Conservation (phyloP, 805 yeast genomes). For the Candida sithepensis region DNA sequence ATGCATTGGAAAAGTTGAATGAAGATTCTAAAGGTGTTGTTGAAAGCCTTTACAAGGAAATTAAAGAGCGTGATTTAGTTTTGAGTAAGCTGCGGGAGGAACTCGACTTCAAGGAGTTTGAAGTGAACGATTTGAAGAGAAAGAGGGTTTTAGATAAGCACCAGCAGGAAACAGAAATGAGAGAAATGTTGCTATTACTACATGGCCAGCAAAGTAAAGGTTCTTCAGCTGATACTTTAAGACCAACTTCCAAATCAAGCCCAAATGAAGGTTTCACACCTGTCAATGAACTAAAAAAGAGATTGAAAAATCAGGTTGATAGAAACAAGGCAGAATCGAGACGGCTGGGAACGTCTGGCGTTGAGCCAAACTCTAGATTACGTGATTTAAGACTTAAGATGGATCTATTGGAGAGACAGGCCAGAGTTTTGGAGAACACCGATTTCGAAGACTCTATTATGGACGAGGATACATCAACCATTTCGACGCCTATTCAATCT, state of each 20-base stretch:
- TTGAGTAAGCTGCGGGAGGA: constrained; percentile 57
- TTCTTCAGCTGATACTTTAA: constrained; percentile 13
- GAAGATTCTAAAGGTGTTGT: constrained; percentile 77
- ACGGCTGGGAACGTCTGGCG: constrained; percentile 40
- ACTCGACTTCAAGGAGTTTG: constrained; percentile 55
- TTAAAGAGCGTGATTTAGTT: constrained; percentile 59
- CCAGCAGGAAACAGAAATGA: constrained; percentile 70
- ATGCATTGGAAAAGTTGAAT: constrained; percentile 25
- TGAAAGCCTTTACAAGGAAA: constrained; percentile 54
- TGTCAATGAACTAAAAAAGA: constrained; percentile 34
- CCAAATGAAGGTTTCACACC: constrained; percentile 14
- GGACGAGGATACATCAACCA: constrained; percentile 3
- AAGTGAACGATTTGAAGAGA: constrained; percentile 60
- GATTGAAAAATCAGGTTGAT: constrained; percentile 43
- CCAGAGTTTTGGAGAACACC: constrained; percentile 80
- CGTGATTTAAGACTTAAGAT: constrained; percentile 74
- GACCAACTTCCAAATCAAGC: constrained; percentile 7
- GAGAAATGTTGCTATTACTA: constrained; percentile 64
- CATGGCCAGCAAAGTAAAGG: constrained; percentile 38
- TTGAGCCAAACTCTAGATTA: constrained; percentile 75
- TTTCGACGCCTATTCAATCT: constrained; percentile 1
- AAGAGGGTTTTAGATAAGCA: constrained; percentile 63
- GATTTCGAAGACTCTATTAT: constrained; percentile 59
- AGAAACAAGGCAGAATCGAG: constrained; percentile 41
- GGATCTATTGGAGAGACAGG: constrained; percentile 82